Percentiles rank a stretch among this genome's conserved stretches.
Conservation (phyloP, 169 alveolate species). For the Plasmodium sp. region DNA sequence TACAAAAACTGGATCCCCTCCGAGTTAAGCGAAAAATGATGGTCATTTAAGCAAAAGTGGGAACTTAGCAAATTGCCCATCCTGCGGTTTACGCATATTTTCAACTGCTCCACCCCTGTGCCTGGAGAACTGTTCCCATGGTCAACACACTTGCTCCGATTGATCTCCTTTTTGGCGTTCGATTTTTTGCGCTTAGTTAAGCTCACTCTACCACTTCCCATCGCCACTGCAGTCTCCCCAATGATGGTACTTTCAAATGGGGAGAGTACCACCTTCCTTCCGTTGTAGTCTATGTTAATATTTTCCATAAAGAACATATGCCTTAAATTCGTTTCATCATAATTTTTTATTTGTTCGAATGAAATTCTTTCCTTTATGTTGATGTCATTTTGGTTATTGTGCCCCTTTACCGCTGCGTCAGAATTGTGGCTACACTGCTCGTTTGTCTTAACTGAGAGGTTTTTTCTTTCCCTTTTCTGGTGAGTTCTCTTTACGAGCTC, state of each 20-base stretch:
- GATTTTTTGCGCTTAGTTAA: not conserved
- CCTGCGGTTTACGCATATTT: not conserved
- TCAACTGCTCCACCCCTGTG: not conserved
- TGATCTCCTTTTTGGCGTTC: not conserved
- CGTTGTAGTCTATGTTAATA: slow-evolving; percentile 38
- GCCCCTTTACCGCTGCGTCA: not conserved
- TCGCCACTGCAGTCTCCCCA: not conserved
- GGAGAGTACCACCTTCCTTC: slow-evolving; percentile 2
- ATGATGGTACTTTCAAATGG: slow-evolving; percentile 40
- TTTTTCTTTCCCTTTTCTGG: not conserved
- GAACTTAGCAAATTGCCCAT: not conserved
- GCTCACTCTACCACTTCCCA: not conserved
- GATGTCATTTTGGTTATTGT: not conserved
- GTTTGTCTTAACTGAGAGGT: not conserved
- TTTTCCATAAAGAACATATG: slow-evolving; percentile 44
- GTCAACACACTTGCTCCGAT: not conserved
- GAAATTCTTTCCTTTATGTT: slow-evolving; percentile 26
- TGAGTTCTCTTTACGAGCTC: not conserved
- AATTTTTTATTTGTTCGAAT: slow-evolving; percentile 14
- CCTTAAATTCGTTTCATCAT: slow-evolving; percentile 30
- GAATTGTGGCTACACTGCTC: not conserved
- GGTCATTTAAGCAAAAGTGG: slow-evolving; percentile 1
- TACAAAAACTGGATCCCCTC: slow-evolving; percentile 35
- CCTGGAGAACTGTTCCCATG: not conserved
- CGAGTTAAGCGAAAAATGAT: not conserved